Percentiles rank a stretch among this genome's conserved stretches.
Evolutionary conservation across 371 early-diverging fungal species (phyloP).

Genomic region (Lichtheimia ornata): DNA sequence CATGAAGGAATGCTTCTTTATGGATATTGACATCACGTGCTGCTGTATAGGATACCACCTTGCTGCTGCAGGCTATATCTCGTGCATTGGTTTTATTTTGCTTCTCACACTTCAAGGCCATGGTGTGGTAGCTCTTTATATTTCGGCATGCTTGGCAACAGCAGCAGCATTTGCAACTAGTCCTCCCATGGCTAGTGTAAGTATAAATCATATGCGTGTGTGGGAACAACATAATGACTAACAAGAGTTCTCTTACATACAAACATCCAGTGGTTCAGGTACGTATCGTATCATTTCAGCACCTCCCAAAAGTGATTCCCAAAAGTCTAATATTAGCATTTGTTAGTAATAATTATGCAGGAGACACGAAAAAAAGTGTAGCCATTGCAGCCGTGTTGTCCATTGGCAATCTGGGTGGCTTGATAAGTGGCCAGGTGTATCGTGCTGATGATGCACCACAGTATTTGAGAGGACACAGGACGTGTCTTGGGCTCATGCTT

Average conservation of each 20-base stretch:
- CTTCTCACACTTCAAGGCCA: conserved; percentile 39
- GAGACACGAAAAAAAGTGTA: conserved; percentile 63
- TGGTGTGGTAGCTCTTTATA: conserved; percentile 33
- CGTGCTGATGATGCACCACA: conserved; percentile 58
- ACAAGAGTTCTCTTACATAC: too few relatives aligned
- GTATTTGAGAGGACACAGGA: conserved; percentile 52
- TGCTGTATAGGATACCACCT: conserved; percentile 65
- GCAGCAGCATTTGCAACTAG: conserved; percentile 56
- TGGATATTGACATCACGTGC: conserved; percentile 35
- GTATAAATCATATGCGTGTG: too few relatives aligned
- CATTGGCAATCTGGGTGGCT: conserved; percentile 38
- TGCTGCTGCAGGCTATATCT: conserved; percentile 55
- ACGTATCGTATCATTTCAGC: too few relatives aligned
- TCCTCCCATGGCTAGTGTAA: conserved; percentile 54
- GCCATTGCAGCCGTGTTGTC: conserved; percentile 60
- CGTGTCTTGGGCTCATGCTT: conserved; percentile 44
- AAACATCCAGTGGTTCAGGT: conserved; percentile 58
- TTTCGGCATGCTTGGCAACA: conserved; percentile 52
- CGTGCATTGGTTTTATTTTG: conserved; percentile 65
- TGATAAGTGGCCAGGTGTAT: conserved; percentile 61
- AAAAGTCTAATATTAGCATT: too few relatives aligned
- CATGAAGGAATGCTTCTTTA: too few relatives aligned
- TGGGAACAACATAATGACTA: too few relatives aligned
- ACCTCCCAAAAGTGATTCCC: too few relatives aligned
- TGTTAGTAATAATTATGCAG: conserved; percentile 66